phyloP scores from a whole-genome alignment of 129 eudicot genomes.

The Solidago caesia region DNA sequence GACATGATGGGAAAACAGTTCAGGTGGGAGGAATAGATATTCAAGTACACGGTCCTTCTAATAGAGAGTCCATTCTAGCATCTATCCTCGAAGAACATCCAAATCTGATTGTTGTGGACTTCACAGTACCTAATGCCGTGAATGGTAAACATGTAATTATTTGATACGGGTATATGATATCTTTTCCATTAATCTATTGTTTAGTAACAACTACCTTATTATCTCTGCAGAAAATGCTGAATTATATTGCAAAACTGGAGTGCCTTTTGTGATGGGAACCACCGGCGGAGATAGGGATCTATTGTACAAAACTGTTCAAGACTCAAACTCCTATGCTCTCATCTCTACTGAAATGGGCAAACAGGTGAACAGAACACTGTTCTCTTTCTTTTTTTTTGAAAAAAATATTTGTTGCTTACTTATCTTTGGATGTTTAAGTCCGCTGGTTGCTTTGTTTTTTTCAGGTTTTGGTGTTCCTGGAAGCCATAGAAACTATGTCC shows the following conservation, averaged over 20 bases:
- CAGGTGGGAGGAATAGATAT: slow-evolving; percentile 73
- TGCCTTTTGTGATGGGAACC: slow-evolving; percentile 95
- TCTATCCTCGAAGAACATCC: slow-evolving; percentile 56
- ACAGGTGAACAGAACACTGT: slow-evolving; percentile 72
- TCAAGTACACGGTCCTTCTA: slow-evolving; percentile 59
- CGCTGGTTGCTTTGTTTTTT: slow-evolving; percentile 16
- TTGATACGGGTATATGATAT: neutral
- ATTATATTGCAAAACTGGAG: slow-evolving; percentile 75
- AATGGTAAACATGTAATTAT: slow-evolving; percentile 52
- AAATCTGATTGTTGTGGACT: slow-evolving; percentile 70
- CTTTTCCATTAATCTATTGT: slow-evolving; percentile 1
- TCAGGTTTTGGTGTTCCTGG: slow-evolving; percentile 91
- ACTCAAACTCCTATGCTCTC: slow-evolving; percentile 74
- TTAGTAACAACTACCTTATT: neutral
- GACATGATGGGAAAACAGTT: slow-evolving; percentile 60
- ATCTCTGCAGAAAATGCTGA: slow-evolving; percentile 67
- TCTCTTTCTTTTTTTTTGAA: too few species aligned
- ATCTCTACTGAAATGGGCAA: slow-evolving; percentile 98
- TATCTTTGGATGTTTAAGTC: slow-evolving; percentile 1
- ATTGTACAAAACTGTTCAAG: slow-evolving; percentile 68
- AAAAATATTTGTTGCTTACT: neutral
- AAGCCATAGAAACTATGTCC: slow-evolving; percentile 90
- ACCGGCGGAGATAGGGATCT: slow-evolving; percentile 94
- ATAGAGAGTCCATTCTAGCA: slow-evolving; percentile 57
- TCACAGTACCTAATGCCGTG: slow-evolving; percentile 80